Evolutionary conservation across 805 yeast species (phyloP).

Genomic region (Saccharomycopsis selenospora): DNA sequence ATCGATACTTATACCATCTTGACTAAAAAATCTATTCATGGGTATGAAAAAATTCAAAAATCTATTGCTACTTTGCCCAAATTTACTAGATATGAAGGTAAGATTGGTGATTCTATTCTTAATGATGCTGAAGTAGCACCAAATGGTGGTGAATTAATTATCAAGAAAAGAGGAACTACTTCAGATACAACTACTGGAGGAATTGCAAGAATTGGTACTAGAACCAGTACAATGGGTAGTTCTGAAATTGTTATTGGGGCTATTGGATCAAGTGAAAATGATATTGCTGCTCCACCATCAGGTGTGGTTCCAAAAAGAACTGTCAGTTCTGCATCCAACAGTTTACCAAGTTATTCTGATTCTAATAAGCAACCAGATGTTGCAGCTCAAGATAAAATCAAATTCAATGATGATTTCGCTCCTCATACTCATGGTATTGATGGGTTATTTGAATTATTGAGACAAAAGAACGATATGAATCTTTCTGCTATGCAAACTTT

Average conservation of each 20-base stretch:
- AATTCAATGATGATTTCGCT: conserved; percentile 6
- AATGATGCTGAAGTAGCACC: background rate
- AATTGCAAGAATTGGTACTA: background rate
- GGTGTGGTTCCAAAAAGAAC: background rate
- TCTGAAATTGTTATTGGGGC: conserved; percentile 21
- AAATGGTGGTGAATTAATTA: conserved; percentile 5
- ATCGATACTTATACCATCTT: conserved; percentile 17
- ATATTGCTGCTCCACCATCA: background rate
- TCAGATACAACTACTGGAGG: background rate
- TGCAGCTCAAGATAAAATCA: conserved; percentile 5
- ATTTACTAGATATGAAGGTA: conserved; percentile 19
- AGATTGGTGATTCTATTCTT: background rate
- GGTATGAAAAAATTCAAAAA: conserved; percentile 20
- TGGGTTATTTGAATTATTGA: conserved; percentile 19
- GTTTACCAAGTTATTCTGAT: conserved; percentile 15
- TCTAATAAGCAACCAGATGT: conserved; percentile 1
- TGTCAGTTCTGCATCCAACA: background rate
- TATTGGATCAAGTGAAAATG: conserved; percentile 1
- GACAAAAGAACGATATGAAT: conserved; percentile 18
- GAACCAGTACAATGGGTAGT: conserved; percentile 20
- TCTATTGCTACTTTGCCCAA: conserved; percentile 16
- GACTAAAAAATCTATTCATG: conserved; percentile 18
- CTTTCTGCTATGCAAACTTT: conserved; percentile 9
- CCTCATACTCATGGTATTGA: conserved; percentile 21
- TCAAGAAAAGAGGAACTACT: conserved; percentile 7